Base-by-base conservation (phyloP, 2,329 filamentous ascomycete species). In the Exophiala spinifera region DNA sequence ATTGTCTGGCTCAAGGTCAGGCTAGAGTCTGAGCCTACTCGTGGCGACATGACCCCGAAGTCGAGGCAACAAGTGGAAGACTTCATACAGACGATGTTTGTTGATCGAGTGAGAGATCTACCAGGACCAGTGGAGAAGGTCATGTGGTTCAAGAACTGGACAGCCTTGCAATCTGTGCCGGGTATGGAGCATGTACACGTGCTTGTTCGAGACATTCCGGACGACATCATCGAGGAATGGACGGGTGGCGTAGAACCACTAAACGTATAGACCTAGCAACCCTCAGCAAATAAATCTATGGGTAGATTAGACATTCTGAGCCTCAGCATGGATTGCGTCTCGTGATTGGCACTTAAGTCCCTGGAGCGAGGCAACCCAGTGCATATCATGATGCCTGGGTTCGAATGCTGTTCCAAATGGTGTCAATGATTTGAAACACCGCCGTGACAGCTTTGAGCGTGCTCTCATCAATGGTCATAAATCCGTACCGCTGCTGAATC, bases 391-490 rank as follows among this genome's bases (percentile, higher is more conserved):
- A 25, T 6, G 36, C 34, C 19, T 50, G 23, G 13, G 55, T 17
- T 36, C 57, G 48, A 21, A 60, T 44, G 4, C 70, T 81, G 51
- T 76, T 80, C 88, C 89, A 95, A 64, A 96, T 72, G 48, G 76
- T 78, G 74, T 99, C 94, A 44, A 97, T 80, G 25, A 91, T 85
- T 72, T 97, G 92, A 66, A 97, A 99, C 8, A 96, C 86, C 5
- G 88, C 87, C 10, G 92, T 99, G 39, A 96, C 88, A 50, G 84
- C 80, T 66, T 83, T 84, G 79, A 95, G 85, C 2, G 88, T 83
- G 3, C 79, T 79, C 20, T 83, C 79, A 45, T 91, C 86, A 46
- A 95, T 83, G 44, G 91, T 85, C 47, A 95, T 83, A 13, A 78
- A 76, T 2, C 90, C 89, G 56, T 95, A 85, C 49, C 85, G 83